A percentile compares a stretch with the other conserved stretches of the same genome.
These are phyloP conservation scores for Calonectria pauciramosa DNA, from an alignment of 2,329 filamentous ascomycete genomes.

Conservation along the genomic window DNA sequence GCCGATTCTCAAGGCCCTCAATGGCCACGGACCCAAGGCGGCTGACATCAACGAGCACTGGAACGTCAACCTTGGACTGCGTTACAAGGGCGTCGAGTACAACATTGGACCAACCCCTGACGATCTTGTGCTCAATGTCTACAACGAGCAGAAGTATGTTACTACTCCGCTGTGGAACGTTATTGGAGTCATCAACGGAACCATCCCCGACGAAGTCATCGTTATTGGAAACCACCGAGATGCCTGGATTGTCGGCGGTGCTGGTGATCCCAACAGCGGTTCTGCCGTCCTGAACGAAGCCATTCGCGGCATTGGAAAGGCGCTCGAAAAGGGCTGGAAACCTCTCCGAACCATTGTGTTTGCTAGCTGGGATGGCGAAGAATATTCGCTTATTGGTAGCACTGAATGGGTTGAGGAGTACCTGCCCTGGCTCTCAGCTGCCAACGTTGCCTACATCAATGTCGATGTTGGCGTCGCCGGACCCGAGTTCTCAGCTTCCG, in stretches of 20 bases:
- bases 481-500: constrained; percentile 72
- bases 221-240: constrained; percentile 94
- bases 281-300: constrained; percentile 85
- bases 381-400: constrained; percentile 88
- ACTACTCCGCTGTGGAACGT: constrained; percentile 91
- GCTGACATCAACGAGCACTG: constrained; percentile 81
- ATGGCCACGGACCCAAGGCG: constrained; percentile 86
- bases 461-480: constrained; percentile 82
- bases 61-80: constrained; percentile 78
- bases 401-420: constrained; percentile 97
- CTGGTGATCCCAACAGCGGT: constrained; percentile 86
- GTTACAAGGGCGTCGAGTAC: constrained; percentile 86
- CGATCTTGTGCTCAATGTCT: constrained; percentile 76
- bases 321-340: constrained; percentile 70
- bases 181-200: constrained; percentile 92
- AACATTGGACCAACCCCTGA: constrained; percentile 87
- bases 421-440: constrained; percentile 80
- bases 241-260: constrained; percentile 90
- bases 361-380: constrained; percentile 85
- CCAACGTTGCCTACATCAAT: constrained; percentile 87
- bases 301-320: constrained; percentile 79
- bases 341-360: constrained; percentile 91
- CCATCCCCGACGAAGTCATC: constrained; percentile 86
- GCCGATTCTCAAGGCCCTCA: constrained; percentile 89
- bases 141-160: constrained; percentile 85